Conservation (phyloP, 106 monocot species). For the Dactylorhiza incarnata region DNA sequence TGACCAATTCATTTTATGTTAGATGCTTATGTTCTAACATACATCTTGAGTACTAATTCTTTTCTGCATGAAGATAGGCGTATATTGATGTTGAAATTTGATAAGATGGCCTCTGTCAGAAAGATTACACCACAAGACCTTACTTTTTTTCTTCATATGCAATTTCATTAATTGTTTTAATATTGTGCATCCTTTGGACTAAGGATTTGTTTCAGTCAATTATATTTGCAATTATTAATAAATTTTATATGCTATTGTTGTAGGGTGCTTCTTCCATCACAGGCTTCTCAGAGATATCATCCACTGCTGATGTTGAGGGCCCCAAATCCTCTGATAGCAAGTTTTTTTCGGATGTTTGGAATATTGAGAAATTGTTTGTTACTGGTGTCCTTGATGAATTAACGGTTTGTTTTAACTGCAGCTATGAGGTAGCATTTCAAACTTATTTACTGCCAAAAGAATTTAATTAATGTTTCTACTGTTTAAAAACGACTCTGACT, state of each 20-base stretch:
- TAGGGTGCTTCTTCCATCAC: constrained; percentile 73
- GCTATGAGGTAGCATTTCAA: constrained; percentile 44
- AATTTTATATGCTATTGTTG: constrained; percentile 12
- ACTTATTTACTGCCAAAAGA: background rate
- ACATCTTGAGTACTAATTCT: too few species aligned
- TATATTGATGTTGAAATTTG: too few species aligned
- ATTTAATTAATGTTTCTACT: background rate
- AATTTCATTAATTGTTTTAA: too few species aligned
- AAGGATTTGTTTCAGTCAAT: background rate
- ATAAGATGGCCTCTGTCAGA: too few species aligned
- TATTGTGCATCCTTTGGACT: too few species aligned
- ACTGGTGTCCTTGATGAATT: constrained; percentile 92
- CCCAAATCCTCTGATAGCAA: constrained; percentile 13
- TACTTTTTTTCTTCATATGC: background rate
- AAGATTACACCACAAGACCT: background rate
- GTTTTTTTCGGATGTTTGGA: constrained; percentile 11
- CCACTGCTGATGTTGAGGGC: constrained; percentile 14
- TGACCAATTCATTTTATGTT: too few species aligned
- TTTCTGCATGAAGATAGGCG: too few species aligned
- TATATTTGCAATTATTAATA: background rate
- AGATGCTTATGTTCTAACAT: too few species aligned
- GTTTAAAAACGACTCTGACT: constrained; percentile 1
- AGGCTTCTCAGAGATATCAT: constrained; percentile 45
- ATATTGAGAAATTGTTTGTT: constrained; percentile 78
- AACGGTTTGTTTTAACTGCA: constrained; percentile 63